Percentiles rank a stretch among this genome's conserved stretches.
Evolutionary conservation across 495 filamentous ascomycete genomes (phyloP).

Genomic region (Podospora pseudocomata): DNA sequence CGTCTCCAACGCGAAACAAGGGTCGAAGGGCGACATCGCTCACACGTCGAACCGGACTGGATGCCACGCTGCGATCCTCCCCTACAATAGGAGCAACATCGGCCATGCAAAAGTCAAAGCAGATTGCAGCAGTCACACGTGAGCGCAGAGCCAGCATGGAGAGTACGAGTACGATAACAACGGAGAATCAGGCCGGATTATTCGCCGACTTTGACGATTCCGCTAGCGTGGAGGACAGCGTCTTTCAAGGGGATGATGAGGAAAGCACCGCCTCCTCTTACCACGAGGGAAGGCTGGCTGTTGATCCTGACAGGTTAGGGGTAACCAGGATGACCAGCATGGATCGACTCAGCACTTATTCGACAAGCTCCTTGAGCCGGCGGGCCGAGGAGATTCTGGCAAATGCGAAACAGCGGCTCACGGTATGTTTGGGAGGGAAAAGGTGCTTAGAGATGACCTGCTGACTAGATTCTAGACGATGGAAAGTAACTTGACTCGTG

Average conservation of each 20-base stretch:
- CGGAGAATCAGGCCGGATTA: slow-evolving; percentile 39
- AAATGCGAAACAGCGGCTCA: slow-evolving; percentile 83
- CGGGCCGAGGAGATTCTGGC: slow-evolving; percentile 84
- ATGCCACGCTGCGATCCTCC: slow-evolving; percentile 33
- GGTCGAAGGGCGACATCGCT: slow-evolving; percentile 18
- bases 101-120: slow-evolving; percentile 39
- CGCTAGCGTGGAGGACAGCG: slow-evolving; percentile 54
- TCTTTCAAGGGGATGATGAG: slow-evolving; percentile 57
- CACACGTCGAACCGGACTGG: slow-evolving; percentile 21
- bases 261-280: slow-evolving; percentile 54
- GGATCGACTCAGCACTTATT: slow-evolving; percentile 45
- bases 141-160: slow-evolving; percentile 44
- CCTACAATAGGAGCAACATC: slow-evolving; percentile 34
- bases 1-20: slow-evolving; percentile 26
- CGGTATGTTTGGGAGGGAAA: slow-evolving; percentile 52
- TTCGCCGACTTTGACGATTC: slow-evolving; percentile 57
- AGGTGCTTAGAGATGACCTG: slow-evolving; percentile 28
- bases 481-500: slow-evolving; percentile 82
- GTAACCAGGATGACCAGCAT: slow-evolving; percentile 30
- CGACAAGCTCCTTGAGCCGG: slow-evolving; percentile 70
- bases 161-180: slow-evolving; percentile 51
- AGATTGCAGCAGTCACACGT: slow-evolving; percentile 30
- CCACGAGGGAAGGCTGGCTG: slow-evolving; percentile 37
- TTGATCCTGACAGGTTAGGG: slow-evolving; percentile 21
- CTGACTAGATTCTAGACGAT: slow-evolving; percentile 60